Evolutionary conservation across 2,329 filamentous ascomycete genomes (phyloP), one percentile per base, ranked within the genome.

Genomic region (Pyrenochaeta sp.): DNA sequence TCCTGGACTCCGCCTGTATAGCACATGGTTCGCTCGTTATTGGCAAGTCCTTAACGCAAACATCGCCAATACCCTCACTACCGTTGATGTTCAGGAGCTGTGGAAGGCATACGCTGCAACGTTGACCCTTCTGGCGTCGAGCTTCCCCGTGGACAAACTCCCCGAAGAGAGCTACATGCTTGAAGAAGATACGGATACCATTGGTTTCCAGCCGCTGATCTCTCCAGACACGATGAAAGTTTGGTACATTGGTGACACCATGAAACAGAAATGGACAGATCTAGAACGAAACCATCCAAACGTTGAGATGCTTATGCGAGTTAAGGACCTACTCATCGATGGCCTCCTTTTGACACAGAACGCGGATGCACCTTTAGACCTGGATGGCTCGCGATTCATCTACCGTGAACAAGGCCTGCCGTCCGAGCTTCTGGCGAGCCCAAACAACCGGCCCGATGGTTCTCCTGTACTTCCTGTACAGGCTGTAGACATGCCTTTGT

Each of bases 101-200:
- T 91, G 88, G 88, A 86, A 85, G 61, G 83, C 84, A 0, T 90
- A 90, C 67, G 85, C 87, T n/a, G 83, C 82, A 40, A 85, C 85
- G 0, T 74, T 90, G 50, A 89, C 86, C 39, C 78, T 86, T 12
- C 76, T 91, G 28, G 83, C 83, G 8, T 83, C 83, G 2, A 84
- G 82, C 19, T 90, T 90, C 63, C 83, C 87, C 22, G 81, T 86
- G 30, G 78, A 82, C 47, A 79, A 83, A 42, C 79, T 91, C 30
- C 81, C 84, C 2, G 78, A 82, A 39, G 77, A 89, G 28, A 79
- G 82, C 12, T 91, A 91, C 71, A 80, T 91, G 67, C 80, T 91
- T 3, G 85, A 89, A 60, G 89, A 91, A 72, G 89, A 91, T 70
- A 84, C 85, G 55, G 85, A 88, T 52, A 89, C 86, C 2, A 79